These are phyloP conservation scores for Cryptococcus floricola DNA, from an alignment of 1,284 basidiomycete species.

Conservation along the genomic window DNA sequence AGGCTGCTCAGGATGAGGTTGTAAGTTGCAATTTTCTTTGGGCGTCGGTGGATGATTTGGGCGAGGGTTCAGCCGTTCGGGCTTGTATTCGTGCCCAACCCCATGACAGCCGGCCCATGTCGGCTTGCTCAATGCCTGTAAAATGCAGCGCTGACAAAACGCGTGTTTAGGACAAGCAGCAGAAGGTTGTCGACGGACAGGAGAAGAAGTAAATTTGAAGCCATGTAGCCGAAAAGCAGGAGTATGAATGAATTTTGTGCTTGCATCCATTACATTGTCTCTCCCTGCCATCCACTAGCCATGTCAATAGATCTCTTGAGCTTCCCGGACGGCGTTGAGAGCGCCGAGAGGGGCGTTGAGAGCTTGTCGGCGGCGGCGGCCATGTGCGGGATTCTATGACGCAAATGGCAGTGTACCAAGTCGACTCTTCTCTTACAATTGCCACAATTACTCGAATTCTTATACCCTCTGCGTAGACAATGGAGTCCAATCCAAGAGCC, in stretches of 20 bases:
- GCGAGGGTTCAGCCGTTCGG: too few species aligned
- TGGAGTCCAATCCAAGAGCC: too few species aligned
- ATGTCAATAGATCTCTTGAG: too few species aligned
- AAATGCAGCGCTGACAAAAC: not conserved
- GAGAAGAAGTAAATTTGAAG: constrained; percentile 1
- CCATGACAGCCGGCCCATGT: not conserved
- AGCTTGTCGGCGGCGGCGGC: not conserved
- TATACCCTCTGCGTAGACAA: too few species aligned
- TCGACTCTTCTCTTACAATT: too few species aligned
- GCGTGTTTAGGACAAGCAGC: constrained; percentile 14
- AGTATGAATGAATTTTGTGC: not conserved
- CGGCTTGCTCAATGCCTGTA: not conserved
- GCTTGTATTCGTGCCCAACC: too few species aligned
- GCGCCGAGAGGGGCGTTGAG: not conserved
- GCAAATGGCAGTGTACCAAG: too few species aligned
- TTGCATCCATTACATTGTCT: not conserved
- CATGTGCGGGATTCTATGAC: too few species aligned
- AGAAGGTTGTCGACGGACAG: constrained; percentile 13
- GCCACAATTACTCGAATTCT: too few species aligned
- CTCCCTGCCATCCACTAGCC: too few species aligned
- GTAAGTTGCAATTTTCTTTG: constrained; percentile 19
- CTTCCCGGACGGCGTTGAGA: not conserved
- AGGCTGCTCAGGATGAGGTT: constrained; percentile 36
- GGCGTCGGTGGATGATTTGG: not conserved
- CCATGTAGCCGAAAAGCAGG: not conserved